Conservation (phyloP, 495 filamentous ascomycete genomes). For the Mycothermus thermophilus region DNA sequence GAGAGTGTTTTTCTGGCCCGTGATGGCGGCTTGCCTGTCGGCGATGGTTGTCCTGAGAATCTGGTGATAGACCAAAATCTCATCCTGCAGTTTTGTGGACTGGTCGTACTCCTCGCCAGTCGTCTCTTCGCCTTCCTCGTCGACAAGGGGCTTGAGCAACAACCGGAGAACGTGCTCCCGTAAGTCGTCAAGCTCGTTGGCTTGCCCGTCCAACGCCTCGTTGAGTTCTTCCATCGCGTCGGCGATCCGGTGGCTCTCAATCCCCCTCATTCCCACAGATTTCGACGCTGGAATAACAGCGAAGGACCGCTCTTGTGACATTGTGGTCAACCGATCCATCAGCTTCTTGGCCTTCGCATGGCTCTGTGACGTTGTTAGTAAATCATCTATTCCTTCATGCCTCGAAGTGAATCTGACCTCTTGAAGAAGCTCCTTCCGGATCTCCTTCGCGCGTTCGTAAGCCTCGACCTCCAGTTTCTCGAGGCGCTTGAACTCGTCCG, state of each 20-base stretch:
- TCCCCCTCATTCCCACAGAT: conserved; percentile 10
- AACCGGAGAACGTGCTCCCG: conserved; percentile 54
- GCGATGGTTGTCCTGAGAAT: conserved; percentile 59
- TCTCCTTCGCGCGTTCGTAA: conserved; percentile 62
- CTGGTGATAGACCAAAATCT: conserved; percentile 69
- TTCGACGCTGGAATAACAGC: conserved; percentile 46
- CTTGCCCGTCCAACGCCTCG: conserved; percentile 52
- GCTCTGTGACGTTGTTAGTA: conserved; percentile 11
- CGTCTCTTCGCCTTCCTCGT: conserved; percentile 61
- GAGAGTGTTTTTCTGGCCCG: conserved; percentile 62
- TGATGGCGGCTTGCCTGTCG: conserved; percentile 62
- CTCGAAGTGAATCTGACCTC: conserved; percentile 19
- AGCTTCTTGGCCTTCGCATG: conserved; percentile 20
- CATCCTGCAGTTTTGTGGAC: conserved; percentile 72
- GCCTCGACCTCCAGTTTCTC: conserved; percentile 54
- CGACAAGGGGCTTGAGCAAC: conserved; percentile 61
- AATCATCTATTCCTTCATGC: not conserved
- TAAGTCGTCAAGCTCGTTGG: conserved; percentile 55
- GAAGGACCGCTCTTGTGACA: conserved; percentile 37
- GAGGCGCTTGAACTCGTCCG: conserved; percentile 48
- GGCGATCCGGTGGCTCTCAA: conserved; percentile 23
- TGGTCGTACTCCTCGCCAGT: conserved; percentile 83
- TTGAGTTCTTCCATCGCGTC: conserved; percentile 26
- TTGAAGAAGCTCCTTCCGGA: conserved; percentile 62
- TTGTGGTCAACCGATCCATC: conserved; percentile 36